A percentile compares a stretch with the other conserved stretches of the same genome.
Conservation (phyloP, 768 basidiomycete species). For the Coprinopsis cinerea region DNA sequence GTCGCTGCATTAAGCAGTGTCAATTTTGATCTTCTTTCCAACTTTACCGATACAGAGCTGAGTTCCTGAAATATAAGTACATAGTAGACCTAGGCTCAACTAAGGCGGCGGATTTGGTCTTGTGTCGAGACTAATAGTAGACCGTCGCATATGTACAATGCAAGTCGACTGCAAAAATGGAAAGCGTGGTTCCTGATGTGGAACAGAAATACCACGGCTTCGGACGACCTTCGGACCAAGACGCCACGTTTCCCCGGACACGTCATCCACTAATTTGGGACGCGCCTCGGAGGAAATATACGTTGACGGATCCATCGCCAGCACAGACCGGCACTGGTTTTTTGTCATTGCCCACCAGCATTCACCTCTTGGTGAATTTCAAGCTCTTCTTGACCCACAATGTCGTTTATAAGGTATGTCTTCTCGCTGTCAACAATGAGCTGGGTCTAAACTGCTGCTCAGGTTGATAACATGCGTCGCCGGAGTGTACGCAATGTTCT, state of each 20-base stretch:
- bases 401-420: conserved; percentile 27
- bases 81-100: neutral
- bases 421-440: neutral
- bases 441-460: neutral
- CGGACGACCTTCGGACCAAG: neutral
- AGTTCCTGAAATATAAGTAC: neutral
- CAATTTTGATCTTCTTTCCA: neutral
- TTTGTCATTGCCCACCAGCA: too few relatives aligned
- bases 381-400: too few relatives aligned
- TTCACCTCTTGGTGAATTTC: neutral
- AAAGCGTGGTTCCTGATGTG: too few relatives aligned
- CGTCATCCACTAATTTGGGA: neutral
- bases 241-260: neutral
- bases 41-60: too few relatives aligned
- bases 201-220: too few relatives aligned
- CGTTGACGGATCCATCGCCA: too few relatives aligned
- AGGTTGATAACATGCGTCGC: conserved; percentile 72
- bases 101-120: too few relatives aligned
- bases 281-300: neutral
- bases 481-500: conserved; percentile 92
- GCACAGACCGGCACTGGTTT: too few relatives aligned
- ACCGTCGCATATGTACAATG: too few relatives aligned
- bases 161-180: too few relatives aligned
- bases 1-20: neutral
- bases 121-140: too few relatives aligned